A percentile compares a stretch with the other conserved stretches of the same genome.
These are phyloP conservation scores for Euphorbia pulcherrima DNA, from an alignment of 345 rosid genomes.

Conservation along the genomic window DNA sequence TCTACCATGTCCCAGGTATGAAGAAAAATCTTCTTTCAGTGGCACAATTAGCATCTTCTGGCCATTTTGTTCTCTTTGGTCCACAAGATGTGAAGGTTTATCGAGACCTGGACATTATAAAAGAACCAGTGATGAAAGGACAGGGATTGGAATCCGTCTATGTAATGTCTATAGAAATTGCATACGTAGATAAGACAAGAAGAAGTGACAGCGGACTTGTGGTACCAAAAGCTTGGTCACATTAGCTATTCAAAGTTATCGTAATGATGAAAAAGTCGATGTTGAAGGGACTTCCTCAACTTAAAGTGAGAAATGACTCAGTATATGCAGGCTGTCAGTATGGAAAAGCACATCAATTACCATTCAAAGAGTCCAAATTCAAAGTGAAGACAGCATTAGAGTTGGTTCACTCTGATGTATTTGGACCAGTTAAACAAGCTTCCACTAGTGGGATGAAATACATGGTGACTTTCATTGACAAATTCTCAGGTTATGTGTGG, in stretches of 20 bases:
- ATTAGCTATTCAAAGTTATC: too few relatives aligned
- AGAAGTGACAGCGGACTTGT: too few relatives aligned
- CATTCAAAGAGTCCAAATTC: too few relatives aligned
- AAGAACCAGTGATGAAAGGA: not conserved
- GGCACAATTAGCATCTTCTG: not conserved
- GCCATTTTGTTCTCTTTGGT: conserved; percentile 4
- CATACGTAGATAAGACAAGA: too few relatives aligned
- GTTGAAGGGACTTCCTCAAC: too few relatives aligned
- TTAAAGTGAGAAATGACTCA: too few relatives aligned
- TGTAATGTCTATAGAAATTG: not conserved
- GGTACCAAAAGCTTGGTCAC: too few relatives aligned
- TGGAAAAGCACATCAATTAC: too few relatives aligned
- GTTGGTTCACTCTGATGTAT: not conserved
- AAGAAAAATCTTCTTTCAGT: not conserved
- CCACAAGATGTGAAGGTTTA: not conserved
- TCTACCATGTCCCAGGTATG: not conserved
- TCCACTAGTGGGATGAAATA: not conserved
- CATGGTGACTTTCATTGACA: not conserved
- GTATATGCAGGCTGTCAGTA: too few relatives aligned
- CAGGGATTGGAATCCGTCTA: not conserved
- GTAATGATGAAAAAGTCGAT: too few relatives aligned
- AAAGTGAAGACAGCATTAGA: not conserved
- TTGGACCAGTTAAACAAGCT: not conserved
- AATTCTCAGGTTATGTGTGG: not conserved
- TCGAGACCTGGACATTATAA: not conserved